A percentile compares a stretch with the other conserved stretches of the same genome.
These are phyloP conservation scores for Rugosomyces carneus DNA, from an alignment of 1,284 basidiomycete species.

Conservation along the genomic window DNA sequence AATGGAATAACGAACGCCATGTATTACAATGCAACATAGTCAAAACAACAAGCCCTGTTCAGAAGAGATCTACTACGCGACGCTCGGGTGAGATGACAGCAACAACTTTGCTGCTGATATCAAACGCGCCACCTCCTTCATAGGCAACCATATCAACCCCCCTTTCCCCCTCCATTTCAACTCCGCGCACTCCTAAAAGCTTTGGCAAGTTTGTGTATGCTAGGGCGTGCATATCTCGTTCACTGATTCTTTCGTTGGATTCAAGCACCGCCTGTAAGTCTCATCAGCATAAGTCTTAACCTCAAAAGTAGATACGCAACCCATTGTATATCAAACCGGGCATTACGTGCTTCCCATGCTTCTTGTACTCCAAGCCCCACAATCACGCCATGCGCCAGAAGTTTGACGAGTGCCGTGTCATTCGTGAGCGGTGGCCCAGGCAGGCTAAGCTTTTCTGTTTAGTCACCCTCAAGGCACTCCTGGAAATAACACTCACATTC, in stretches of 20 bases:
- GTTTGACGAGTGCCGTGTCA: constrained; percentile 54
- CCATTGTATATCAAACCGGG: constrained; percentile 73
- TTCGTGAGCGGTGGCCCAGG: constrained; percentile 71
- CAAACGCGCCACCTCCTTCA: constrained; percentile 52
- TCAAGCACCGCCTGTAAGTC: constrained; percentile 30
- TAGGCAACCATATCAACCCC: constrained; percentile 60
- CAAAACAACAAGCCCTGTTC: constrained; percentile 8
- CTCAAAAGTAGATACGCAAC: constrained; percentile 29
- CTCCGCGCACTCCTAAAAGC: constrained; percentile 53
- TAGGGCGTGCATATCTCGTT: constrained; percentile 35
- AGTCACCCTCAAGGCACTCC: constrained; percentile 8
- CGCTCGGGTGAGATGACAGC: constrained; percentile 50
- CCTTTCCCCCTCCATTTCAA: constrained; percentile 29
- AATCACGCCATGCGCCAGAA: constrained; percentile 60
- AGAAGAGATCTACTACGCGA: constrained; percentile 43
- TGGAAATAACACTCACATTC: constrained; percentile 43
- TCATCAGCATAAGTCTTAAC: constrained; percentile 6
- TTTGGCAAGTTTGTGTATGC: constrained; percentile 48
- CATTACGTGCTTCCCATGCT: constrained; percentile 63
- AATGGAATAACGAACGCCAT: constrained; percentile 25
- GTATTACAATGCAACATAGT: constrained; percentile 24
- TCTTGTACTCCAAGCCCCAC: constrained; percentile 66
- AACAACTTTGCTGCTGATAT: constrained; percentile 54
- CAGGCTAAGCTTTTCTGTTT: constrained; percentile 31
- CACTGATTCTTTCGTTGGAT: constrained; percentile 36